Conservation (phyloP, 345 rosid genomes). For the Heritiera fomes region DNA sequence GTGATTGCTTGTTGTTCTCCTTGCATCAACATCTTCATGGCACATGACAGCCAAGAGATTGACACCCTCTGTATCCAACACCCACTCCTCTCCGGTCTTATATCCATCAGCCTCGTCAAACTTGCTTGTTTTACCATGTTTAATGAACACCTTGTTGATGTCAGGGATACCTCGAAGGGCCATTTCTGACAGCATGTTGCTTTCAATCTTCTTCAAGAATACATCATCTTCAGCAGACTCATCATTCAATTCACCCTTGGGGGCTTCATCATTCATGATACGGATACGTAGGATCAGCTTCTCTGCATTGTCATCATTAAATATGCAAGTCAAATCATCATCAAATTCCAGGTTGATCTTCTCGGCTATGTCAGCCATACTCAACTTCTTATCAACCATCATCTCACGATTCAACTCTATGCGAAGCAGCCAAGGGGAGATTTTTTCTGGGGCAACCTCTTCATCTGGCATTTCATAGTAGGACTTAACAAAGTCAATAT, state of each 20-base stretch:
- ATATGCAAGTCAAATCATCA: constrained; percentile 89
- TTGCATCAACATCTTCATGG: constrained; percentile 90
- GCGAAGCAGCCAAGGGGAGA: constrained; percentile 97
- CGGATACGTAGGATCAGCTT: constrained; percentile 89
- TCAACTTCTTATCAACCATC: constrained; percentile 97
- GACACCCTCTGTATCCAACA: constrained; percentile 98
- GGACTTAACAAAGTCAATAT: constrained; percentile 86
- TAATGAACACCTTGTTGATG: constrained; percentile 92
- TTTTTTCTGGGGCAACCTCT: constrained; percentile 88
- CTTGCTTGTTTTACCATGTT: constrained; percentile 70
- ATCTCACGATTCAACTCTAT: constrained; percentile 96
- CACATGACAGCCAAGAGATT: constrained; percentile 96
- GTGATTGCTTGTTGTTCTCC: constrained; percentile 93
- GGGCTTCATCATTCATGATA: constrained; percentile 94
- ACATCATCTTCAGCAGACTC: constrained; percentile 99
- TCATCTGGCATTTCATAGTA: constrained; percentile 99
- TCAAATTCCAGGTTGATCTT: constrained; percentile 94
- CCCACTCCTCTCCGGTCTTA: constrained; percentile 89
- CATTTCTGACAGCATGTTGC: constrained; percentile 98
- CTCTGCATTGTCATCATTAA: constrained; percentile 93
- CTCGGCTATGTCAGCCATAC: constrained; percentile 96
- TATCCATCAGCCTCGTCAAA: constrained; percentile 83
- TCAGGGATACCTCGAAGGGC: constrained; percentile 96
- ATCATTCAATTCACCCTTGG: constrained; percentile 78
- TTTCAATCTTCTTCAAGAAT: constrained; percentile 91